A percentile compares a stretch with the other conserved stretches of the same genome.
phyloP scores from a whole-genome alignment of 352 stramenopile species.

The Globisporangium acanthophoron region DNA sequence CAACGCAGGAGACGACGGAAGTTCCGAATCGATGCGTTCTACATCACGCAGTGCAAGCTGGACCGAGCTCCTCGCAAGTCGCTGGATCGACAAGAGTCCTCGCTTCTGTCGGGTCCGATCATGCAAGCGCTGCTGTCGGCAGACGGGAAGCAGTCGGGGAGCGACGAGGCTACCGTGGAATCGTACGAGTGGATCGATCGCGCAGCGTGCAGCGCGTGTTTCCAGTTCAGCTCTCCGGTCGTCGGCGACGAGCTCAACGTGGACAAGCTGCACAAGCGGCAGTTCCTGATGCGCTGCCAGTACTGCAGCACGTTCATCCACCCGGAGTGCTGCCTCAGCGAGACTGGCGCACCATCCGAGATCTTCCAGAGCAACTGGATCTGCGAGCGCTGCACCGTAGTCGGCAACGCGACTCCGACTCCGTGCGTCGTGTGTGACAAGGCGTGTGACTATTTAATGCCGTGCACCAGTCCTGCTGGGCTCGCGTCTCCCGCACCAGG shows the following conservation, averaged over 20 bases:
- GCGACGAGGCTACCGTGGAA: slow-evolving; percentile 10
- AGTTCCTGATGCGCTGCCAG: slow-evolving; percentile 84
- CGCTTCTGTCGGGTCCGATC: slow-evolving; percentile 41
- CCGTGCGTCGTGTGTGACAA: slow-evolving; percentile 63
- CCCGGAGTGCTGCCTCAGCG: slow-evolving; percentile 71
- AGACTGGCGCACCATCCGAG: slow-evolving; percentile 46
- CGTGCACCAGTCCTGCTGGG: slow-evolving; percentile 19
- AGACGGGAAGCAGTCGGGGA: slow-evolving; percentile 20
- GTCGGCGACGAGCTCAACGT: slow-evolving; percentile 34
- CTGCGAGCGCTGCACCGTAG: slow-evolving; percentile 70
- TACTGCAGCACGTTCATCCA: slow-evolving; percentile 83
- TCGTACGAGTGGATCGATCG: slow-evolving; percentile 58
- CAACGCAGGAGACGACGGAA: slow-evolving; percentile 45
- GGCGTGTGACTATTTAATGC: slow-evolving; percentile 77
- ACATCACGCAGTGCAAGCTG: slow-evolving; percentile 52
- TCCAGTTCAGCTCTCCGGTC: slow-evolving; percentile 58
- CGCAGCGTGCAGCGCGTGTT: slow-evolving; percentile 70
- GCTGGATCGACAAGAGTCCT: slow-evolving; percentile 20
- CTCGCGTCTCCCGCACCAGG: not conserved
- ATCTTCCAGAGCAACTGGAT: slow-evolving; percentile 83
- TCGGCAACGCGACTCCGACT: slow-evolving; percentile 27
- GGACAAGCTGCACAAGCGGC: slow-evolving; percentile 57
- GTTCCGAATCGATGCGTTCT: slow-evolving; percentile 77
- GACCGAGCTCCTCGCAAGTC: slow-evolving; percentile 6
- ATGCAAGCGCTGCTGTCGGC: slow-evolving; percentile 43